phyloP scores from a whole-genome alignment of 805 yeast species.

The Debaryomyces hansenii region DNA sequence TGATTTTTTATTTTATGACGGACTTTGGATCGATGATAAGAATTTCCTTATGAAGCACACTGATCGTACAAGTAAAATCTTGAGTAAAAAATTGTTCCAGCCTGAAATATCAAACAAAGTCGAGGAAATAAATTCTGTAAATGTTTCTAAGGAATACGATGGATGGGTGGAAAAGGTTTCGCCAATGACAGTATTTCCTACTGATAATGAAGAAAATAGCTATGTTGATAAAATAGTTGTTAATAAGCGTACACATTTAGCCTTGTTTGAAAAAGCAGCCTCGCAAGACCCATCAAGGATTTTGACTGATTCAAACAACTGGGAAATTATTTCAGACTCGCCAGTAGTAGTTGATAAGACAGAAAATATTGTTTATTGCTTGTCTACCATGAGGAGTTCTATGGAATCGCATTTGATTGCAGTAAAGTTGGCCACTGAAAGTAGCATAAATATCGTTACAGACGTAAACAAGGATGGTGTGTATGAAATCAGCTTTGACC shows the following conservation, averaged over 20 bases:
- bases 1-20: constrained; percentile 60
- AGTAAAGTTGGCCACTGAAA: constrained; percentile 49
- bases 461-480: constrained; percentile 57
- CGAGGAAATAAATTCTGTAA: constrained; percentile 24
- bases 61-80: constrained; percentile 58
- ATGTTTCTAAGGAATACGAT: constrained; percentile 41
- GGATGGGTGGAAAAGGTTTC: constrained; percentile 62
- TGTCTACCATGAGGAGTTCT: constrained; percentile 73
- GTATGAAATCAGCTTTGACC: constrained; percentile 66
- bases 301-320: constrained; percentile 59
- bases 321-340: constrained; percentile 77
- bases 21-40: constrained; percentile 54
- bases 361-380: constrained; percentile 51
- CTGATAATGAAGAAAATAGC: constrained; percentile 36
- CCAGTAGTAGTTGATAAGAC: constrained; percentile 54
- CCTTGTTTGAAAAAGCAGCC: constrained; percentile 66
- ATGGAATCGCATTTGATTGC: constrained; percentile 80
- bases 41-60: constrained; percentile 58
- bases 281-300: constrained; percentile 42
- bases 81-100: constrained; percentile 51
- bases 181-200: constrained; percentile 15
- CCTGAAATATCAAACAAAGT: constrained; percentile 27
- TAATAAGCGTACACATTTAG: constrained; percentile 68
- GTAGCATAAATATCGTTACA: constrained; percentile 44
- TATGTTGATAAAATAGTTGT: constrained; percentile 72